Evolutionary conservation across 495 filamentous ascomycete genomes (phyloP), one percentile per base, ranked within the genome.

Genomic region (Neurospora pannonica): DNA sequence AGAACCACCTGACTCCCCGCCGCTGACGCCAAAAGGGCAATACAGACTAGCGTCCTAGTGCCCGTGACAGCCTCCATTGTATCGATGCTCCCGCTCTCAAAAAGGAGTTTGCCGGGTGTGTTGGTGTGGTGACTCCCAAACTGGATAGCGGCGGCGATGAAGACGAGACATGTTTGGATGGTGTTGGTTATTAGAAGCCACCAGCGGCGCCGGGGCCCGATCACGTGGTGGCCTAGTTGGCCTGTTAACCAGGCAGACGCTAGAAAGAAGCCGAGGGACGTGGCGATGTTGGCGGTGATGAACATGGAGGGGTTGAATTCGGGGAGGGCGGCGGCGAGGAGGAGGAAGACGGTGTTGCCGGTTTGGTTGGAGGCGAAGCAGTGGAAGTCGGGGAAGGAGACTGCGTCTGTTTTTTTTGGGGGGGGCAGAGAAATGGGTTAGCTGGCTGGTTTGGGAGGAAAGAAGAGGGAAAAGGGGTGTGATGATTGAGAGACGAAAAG

Each of bases 331-430:
- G 89, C 81, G 39, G 88, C 88, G 24, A 90, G 83, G 60, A 90
- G 79, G 15, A 87, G 81, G 76, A 87, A 86, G 62, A 91, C 85
- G 17, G 88, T 88, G 81, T 90, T 91, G 75, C 89, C 89, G 1
- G 89, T 90, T 76, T 91, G 88, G 80, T 90, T 91, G 39, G 88
- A 90, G 39, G 89, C 87, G 77, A 91, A 91, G 75, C 88, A 90
- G 82, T 85, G 85, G 78, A 86, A 90, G 79, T 89, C 89, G 34
- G 88, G 88, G 77, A 87, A 91, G 72, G 88, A 84, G 71, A 87
- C 84, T 62, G 88, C 88, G 79, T 90, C 89, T 86, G 87, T 36
- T 31, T 21, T 13, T 9, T 31, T 21, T 13, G 6, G 70, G 21
- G 34, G 34, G 5, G 34, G 34, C 0, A n/a, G n/a, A n/a, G n/a